Percentiles rank a stretch among this genome's conserved stretches.
These are phyloP conservation scores for Sporothrix dimorphospora DNA, from an alignment of 2,329 filamentous ascomycete genomes.

Conservation along the genomic window DNA sequence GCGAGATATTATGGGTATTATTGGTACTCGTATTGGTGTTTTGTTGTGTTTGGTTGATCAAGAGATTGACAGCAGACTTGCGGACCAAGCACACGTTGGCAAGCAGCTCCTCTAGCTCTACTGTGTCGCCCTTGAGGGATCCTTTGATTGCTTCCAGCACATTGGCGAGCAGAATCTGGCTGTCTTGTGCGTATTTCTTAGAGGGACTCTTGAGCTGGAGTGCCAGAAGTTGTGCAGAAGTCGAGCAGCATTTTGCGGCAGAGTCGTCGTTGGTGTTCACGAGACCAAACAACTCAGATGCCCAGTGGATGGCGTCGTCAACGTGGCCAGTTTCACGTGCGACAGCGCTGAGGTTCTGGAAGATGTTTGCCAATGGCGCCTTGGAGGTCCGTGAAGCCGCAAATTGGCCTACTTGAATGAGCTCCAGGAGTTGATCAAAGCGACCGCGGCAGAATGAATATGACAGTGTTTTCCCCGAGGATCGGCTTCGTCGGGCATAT, in stretches of 20 bases:
- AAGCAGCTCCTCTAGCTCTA: slow-evolving; percentile 65
- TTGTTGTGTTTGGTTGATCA: slow-evolving; percentile 39
- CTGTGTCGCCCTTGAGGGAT: slow-evolving; percentile 60
- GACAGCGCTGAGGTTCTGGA: slow-evolving; percentile 53
- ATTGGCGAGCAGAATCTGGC: slow-evolving; percentile 48
- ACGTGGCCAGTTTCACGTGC: slow-evolving; percentile 52
- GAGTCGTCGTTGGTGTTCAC: slow-evolving; percentile 49
- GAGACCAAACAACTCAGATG: slow-evolving; percentile 49
- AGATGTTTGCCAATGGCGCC: slow-evolving; percentile 52
- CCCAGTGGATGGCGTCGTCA: slow-evolving; percentile 61
- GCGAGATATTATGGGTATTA: not conserved
- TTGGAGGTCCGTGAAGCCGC: slow-evolving; percentile 44
- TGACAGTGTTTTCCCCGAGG: slow-evolving; percentile 39
- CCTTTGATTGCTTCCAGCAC: slow-evolving; percentile 61
- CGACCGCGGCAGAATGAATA: slow-evolving; percentile 47
- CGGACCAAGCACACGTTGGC: slow-evolving; percentile 59
- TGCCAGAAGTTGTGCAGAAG: slow-evolving; percentile 59
- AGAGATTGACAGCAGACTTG: slow-evolving; percentile 55
- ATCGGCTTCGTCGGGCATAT: slow-evolving; percentile 57
- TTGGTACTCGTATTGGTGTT: not conserved
- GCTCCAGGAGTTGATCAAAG: slow-evolving; percentile 45
- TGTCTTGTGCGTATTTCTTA: slow-evolving; percentile 43
- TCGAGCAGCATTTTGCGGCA: slow-evolving; percentile 54
- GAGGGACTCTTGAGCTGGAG: slow-evolving; percentile 54
- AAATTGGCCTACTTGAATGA: slow-evolving; percentile 40